Percentiles rank a stretch among this genome's conserved stretches.
These are phyloP conservation scores for Fusarium sp. DNA, from an alignment of 2,329 filamentous ascomycete genomes.

Conservation along the genomic window DNA sequence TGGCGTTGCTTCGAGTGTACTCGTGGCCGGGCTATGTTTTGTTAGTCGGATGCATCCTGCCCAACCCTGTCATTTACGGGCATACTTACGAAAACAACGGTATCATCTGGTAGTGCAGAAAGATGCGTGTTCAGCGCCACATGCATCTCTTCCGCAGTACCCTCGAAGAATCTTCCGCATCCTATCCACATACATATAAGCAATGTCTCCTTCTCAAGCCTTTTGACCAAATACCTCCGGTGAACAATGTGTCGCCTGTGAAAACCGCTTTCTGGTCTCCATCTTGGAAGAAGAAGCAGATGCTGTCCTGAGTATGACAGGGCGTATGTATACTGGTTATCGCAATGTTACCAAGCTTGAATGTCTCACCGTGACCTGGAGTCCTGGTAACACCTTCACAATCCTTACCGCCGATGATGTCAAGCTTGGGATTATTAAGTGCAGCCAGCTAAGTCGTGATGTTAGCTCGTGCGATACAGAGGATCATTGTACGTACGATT, in stretches of 20 bases:
- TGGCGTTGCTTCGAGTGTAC: not conserved
- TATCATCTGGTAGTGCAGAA: not conserved
- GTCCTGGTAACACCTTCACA: not conserved
- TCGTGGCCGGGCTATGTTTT: not conserved
- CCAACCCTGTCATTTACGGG: rapidly evolving
- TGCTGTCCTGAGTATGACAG: not conserved
- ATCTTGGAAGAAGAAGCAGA: not conserved
- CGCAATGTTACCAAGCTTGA: not conserved
- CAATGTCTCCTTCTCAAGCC: rapidly evolving
- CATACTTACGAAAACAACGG: not conserved
- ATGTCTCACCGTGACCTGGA: not conserved
- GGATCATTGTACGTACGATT: not conserved
- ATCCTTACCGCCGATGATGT: not conserved
- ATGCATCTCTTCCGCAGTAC: not conserved
- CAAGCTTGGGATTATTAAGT: not conserved
- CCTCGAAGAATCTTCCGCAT: not conserved
- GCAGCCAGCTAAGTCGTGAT: not conserved
- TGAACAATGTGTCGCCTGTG: not conserved
- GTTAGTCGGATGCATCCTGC: not conserved
- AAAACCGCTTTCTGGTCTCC: not conserved
- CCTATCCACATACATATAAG: not conserved
- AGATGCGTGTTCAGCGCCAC: not conserved
- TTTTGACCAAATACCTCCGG: not conserved
- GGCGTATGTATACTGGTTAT: not conserved
- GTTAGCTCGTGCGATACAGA: not conserved